Percentiles rank a stretch among this genome's conserved stretches.
Conservation (phyloP, 352 stramenopile genomes). For the Phytopythium helicoides region DNA sequence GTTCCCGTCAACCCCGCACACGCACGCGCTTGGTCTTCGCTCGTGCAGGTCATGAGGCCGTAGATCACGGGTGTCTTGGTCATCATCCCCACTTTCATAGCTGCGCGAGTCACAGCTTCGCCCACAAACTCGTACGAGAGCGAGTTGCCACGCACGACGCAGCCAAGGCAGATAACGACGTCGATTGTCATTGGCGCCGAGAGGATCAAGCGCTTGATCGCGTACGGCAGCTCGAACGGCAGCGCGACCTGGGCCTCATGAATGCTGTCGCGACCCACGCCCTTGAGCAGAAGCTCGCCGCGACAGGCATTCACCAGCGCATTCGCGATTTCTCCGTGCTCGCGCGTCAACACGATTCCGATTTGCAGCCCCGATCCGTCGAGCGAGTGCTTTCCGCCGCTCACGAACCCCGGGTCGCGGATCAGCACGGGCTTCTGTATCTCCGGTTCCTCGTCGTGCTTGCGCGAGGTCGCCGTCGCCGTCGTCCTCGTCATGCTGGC, state of each 20-base stretch:
- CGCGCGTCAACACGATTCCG: slow-evolving; percentile 25
- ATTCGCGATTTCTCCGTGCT: slow-evolving; percentile 20
- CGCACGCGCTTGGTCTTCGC: slow-evolving; percentile 5
- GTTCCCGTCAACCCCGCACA: slow-evolving; percentile 6
- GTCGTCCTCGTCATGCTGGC: not conserved
- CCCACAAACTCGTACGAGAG: slow-evolving; percentile 10
- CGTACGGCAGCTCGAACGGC: slow-evolving; percentile 37
- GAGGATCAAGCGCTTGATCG: slow-evolving; percentile 18
- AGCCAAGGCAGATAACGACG: slow-evolving; percentile 9
- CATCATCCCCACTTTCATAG: slow-evolving; percentile 14
- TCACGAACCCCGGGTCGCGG: slow-evolving; percentile 31
- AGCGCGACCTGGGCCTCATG: slow-evolving; percentile 26
- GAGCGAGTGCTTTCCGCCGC: slow-evolving; percentile 8
- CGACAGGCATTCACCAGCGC: slow-evolving; percentile 25
- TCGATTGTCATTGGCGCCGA: slow-evolving; percentile 15
- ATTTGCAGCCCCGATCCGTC: slow-evolving; percentile 25
- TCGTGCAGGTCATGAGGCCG: slow-evolving; percentile 11
- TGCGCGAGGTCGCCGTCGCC: no score
- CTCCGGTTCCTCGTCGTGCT: not conserved
- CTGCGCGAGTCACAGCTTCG: slow-evolving; percentile 13
- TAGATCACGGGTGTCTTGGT: slow-evolving; percentile 13
- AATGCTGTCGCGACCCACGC: slow-evolving; percentile 22
- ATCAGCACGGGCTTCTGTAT: slow-evolving; percentile 13
- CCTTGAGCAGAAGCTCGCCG: slow-evolving; percentile 27
- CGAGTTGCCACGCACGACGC: slow-evolving; percentile 3